Conservation (phyloP, 768 basidiomycete genomes). For the Podaxis sp. region DNA sequence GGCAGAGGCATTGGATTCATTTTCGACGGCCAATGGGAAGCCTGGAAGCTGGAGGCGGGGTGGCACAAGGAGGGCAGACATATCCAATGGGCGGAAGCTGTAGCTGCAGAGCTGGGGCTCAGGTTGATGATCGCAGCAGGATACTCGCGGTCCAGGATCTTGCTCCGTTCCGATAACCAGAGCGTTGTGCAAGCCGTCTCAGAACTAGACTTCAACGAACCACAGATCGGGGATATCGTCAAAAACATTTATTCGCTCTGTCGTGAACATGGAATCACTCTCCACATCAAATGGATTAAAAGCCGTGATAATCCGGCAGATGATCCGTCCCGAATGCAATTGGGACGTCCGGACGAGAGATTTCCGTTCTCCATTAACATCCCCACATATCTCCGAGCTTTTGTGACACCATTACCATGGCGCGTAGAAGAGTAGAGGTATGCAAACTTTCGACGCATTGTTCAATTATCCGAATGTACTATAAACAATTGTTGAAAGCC, state of each 20-base stretch:
- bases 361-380: conserved; percentile 18
- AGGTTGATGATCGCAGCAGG: conserved; percentile 27
- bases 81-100: conserved; percentile 48
- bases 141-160: conserved; percentile 23
- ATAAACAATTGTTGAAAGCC: no score
- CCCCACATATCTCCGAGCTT: conserved; percentile 11
- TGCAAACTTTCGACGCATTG: neutral
- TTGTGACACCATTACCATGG: conserved; percentile 2
- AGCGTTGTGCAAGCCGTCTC: conserved; percentile 37
- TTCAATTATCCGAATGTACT: neutral
- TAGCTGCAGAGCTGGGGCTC: conserved; percentile 42
- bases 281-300: conserved; percentile 30
- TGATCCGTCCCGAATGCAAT: conserved; percentile 25
- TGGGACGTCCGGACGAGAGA: conserved; percentile 6
- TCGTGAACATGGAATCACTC: conserved; percentile 21
- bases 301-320: conserved; percentile 35
- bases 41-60: conserved; percentile 36
- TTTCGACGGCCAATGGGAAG: conserved; percentile 32
- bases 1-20: conserved; percentile 21
- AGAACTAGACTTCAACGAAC: conserved; percentile 23
- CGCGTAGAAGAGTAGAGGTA: no score
- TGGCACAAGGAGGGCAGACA: conserved; percentile 29
- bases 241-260: conserved; percentile 26
- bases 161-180: conserved; percentile 40
- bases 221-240: conserved; percentile 29